Base-by-base conservation (phyloP, 306 rosid genomes). In the Mimosa bimucronata region DNA sequence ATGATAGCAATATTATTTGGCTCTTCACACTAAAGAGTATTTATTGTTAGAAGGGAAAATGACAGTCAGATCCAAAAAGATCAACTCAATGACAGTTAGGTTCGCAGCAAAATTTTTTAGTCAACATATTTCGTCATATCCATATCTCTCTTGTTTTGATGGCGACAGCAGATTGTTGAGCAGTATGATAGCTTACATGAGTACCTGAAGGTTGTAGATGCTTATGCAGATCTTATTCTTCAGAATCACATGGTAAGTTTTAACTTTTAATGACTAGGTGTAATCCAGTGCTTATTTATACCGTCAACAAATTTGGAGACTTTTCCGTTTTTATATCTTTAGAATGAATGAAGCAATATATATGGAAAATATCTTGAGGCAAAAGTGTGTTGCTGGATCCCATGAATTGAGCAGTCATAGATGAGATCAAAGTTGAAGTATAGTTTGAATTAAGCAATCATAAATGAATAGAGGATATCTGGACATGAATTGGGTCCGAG, bases 181-280 rank as follows among this genome's bases (percentile, higher is more conserved):
- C 89, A 83, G 76, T 88, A 89, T 83, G 85, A 88, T 71, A 80
- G 88, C 85, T 88, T 94, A 66, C 91, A 86, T 74, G 92, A 91
- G 85, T 92, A 91, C 89, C 82, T 94, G 88, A 94, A 84, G 86
- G 97, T 92, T 79, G 90, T 89, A 81, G 98, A 94, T 85, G 97
- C 98, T 75, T 94, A 88, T 85, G 79, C 83, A 77, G 98, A 94
- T 78, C 90, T 90, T 76, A 82, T 91, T 85, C 94, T 92, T 85
- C 97, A 92, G 82, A 87, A 91, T 84, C 85, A 84, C 25, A 85
- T 91, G 97, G 98, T 94, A 80, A 74, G 94, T 73, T 76, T 29
- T 94, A 80, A 74, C 92, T 73, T 76, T 29, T 42, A n/a, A 62
- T 64, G 79, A 48, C 55, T 71, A 70, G 58, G 64, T 80, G 74